Conservation (phyloP, 495 filamentous ascomycete genomes). For the Xylaria telfairii region DNA sequence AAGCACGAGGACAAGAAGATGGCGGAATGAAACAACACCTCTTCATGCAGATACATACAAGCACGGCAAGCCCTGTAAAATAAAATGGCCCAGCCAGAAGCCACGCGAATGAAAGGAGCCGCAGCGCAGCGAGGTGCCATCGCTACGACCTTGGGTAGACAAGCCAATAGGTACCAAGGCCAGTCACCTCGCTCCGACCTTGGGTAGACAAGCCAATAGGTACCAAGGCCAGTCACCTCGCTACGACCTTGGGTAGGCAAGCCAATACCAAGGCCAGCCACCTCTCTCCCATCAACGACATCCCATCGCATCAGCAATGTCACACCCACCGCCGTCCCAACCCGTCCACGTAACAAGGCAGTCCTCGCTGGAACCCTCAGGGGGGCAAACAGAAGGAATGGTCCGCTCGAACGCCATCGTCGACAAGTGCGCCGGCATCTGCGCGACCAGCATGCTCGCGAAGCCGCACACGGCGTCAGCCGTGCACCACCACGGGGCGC, state of each 20-base stretch:
- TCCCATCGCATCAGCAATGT: constrained; percentile 21
- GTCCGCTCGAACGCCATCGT: constrained; percentile 59
- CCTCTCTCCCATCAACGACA: background rate
- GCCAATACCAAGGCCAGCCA: too few relatives aligned
- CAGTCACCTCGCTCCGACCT: constrained; percentile 1
- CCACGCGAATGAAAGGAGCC: background rate
- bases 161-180: too few relatives aligned
- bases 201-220: too few relatives aligned
- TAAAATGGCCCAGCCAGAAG: background rate
- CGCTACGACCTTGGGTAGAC: background rate
- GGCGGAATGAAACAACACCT: too few relatives aligned
- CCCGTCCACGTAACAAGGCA: constrained; percentile 40
- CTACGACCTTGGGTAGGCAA: background rate
- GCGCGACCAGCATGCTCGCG: constrained; percentile 59
- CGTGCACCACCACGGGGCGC: constrained; percentile 60
- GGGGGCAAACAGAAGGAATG: constrained; percentile 62
- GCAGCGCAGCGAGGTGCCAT: background rate
- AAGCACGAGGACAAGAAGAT: too few relatives aligned
- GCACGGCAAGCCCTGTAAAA: background rate
- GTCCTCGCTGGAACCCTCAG: constrained; percentile 30
- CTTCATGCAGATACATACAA: background rate
- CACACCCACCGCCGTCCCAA: constrained; percentile 35
- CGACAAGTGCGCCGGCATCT: constrained; percentile 54
- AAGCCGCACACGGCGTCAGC: constrained; percentile 58
- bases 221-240: constrained; percentile 6